Conservation (phyloP, 768 basidiomycete species). For the Pholiota molesta region DNA sequence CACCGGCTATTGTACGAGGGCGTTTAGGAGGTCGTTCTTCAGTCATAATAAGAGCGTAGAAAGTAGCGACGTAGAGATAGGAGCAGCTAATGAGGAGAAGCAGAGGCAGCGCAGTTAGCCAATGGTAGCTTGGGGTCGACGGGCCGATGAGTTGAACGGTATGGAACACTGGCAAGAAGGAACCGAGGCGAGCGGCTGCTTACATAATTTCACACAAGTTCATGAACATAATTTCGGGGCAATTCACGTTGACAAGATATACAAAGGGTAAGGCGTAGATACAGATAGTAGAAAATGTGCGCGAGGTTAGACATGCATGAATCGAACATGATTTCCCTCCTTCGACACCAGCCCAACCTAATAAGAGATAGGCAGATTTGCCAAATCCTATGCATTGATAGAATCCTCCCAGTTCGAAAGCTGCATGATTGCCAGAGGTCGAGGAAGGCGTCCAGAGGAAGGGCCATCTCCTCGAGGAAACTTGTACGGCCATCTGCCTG, state of each 20-base stretch:
- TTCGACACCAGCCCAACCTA: constrained; percentile 1
- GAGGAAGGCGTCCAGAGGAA: constrained; percentile 2
- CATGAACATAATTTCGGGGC: not conserved
- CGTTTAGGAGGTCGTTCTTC: not conserved
- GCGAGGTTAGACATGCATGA: not conserved
- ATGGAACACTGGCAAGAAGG: no score
- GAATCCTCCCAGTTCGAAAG: constrained; percentile 2
- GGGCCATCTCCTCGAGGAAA: not conserved
- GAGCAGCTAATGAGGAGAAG: no score
- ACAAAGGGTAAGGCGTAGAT: no score
- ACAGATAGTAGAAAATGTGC: no score
- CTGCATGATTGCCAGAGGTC: not conserved
- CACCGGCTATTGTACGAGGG: not conserved
- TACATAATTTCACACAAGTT: not conserved
- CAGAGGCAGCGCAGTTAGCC: no score
- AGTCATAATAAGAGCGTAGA: not conserved
- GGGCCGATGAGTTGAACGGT: no score
- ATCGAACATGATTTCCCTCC: not conserved
- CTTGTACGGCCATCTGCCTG: constrained; percentile 3
- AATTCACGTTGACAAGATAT: not conserved
- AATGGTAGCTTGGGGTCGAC: no score
- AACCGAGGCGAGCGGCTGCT: not conserved
- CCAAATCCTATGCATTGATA: not conserved
- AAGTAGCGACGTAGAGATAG: no score
- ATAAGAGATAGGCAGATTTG: not conserved